These are phyloP conservation scores for Jamesozyma spencerorum DNA, from an alignment of 805 yeast species.

Conservation along the genomic window DNA sequence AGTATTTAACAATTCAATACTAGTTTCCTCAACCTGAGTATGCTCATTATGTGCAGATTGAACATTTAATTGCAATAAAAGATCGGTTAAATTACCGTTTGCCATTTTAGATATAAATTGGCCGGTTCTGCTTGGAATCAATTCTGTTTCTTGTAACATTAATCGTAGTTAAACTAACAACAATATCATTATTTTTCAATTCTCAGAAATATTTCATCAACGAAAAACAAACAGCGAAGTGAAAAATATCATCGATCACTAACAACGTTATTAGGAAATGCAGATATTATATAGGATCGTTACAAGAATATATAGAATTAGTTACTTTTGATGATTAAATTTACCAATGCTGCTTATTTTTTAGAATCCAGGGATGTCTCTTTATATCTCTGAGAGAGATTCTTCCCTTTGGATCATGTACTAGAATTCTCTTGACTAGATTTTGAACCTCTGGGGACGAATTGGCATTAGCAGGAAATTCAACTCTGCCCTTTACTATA, in stretches of 20 bases:
- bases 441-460: conserved; percentile 71
- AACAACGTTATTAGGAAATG: not conserved
- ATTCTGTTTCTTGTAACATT: no score
- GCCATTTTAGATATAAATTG: conserved; percentile 15
- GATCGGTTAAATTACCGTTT: conserved; percentile 16
- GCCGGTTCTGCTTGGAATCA: no score
- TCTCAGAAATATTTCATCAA: not conserved
- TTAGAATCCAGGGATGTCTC: conserved; percentile 76
- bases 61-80: conserved; percentile 23
- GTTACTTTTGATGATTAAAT: not conserved
- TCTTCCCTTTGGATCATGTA: conserved; percentile 61
- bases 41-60: conserved; percentile 25
- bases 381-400: conserved; percentile 51
- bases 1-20: conserved; percentile 16
- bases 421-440: conserved; percentile 53
- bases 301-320: not conserved
- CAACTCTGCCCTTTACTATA: conserved; percentile 67
- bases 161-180: not conserved
- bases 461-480: conserved; percentile 47
- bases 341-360: conserved; percentile 56
- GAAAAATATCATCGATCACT: not conserved
- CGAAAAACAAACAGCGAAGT: not conserved
- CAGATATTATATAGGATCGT: not conserved
- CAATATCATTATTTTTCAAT: not conserved
- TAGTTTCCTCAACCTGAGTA: conserved; percentile 20